Base-by-base conservation (phyloP, 345 rosid species). In the Rhizophora mangle region DNA sequence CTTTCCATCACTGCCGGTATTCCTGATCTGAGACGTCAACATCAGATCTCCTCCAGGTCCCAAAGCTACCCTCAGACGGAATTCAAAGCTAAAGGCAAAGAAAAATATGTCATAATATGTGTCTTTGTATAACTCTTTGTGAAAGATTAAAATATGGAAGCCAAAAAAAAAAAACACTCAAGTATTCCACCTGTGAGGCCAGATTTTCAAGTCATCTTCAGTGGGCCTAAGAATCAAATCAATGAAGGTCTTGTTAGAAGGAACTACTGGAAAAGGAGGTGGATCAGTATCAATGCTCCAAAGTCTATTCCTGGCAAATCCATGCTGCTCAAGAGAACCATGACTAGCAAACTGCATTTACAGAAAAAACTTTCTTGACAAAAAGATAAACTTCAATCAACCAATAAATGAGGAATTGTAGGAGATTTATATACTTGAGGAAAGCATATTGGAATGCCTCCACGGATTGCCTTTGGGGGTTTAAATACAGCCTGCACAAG, bases 11-110 rank as follows among this genome's bases (percentile, higher is more conserved):
- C 67, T 71, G 64, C 72, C 72, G 15, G 76, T 77, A 63, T 77
- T 77, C 46, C 77, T 72, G 46, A 77, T 68, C 67, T 77, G 80
- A 8, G 80, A 72, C 52, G 76, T 77, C 71, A 77, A 64, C 76
- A 77, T 72, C 36, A 77, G 66, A 72, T 77, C 76, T 63, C 80
- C 80, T 9, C 70, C 80, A 26, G 80, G 73, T 39, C 80, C 80
- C 24, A 77, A 62, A 29, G 68, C 59, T 63, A 77, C 43, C 34
- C 80, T 68, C 37, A 77, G 24, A 21, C 80, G 80, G 60, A 77
- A 72, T 55, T 77, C 80, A 59, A 30, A 77, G 13, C 80, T 77
- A 22, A 9, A 55, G 29, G 59, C 18, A 55, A 3, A 43, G 16
- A 22, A 55, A 55, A 55, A 22, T 6, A 55, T 22, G 6, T 21